phyloP scores from a whole-genome alignment of 129 eudicot genomes.

The Lactuca saligna region DNA sequence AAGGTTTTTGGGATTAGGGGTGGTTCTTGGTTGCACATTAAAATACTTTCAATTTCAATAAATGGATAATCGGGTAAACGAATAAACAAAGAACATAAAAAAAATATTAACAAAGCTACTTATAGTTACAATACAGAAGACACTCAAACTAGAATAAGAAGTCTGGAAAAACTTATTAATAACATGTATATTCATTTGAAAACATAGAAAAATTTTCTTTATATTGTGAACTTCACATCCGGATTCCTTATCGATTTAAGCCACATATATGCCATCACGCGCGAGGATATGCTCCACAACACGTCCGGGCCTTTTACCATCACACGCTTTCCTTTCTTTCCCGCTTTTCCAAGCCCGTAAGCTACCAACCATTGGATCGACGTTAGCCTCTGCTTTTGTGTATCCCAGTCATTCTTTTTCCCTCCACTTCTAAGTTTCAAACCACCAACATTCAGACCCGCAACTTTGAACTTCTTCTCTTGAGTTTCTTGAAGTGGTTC shows the following conservation, averaged over 20 bases:
- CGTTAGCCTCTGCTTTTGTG: conserved; percentile 82
- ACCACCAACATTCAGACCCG: conserved; percentile 69
- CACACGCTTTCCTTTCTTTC: conserved; percentile 56
- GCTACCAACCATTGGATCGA: conserved; percentile 93
- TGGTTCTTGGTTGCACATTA: too few relatives aligned
- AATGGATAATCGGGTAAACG: conserved; percentile 7
- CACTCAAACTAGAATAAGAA: conserved; percentile 11
- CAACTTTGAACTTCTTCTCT: conserved; percentile 65
- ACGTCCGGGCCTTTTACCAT: conserved; percentile 58
- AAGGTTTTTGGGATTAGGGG: too few relatives aligned
- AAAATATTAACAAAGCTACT: conserved; percentile 7
- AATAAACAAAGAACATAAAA: conserved; percentile 21
- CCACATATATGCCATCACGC: conserved; percentile 98
- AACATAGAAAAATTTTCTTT: background rate
- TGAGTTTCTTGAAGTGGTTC: conserved; percentile 51
- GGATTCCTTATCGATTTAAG: conserved; percentile 90
- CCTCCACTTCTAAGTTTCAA: conserved; percentile 56
- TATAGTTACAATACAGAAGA: conserved; percentile 16
- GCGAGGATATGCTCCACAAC: conserved; percentile 85
- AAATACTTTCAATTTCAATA: background rate
- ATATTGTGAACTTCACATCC: conserved; percentile 66
- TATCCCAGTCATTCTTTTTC: conserved; percentile 70
- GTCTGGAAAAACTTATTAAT: conserved; percentile 13
- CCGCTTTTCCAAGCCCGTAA: conserved; percentile 66
- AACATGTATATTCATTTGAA: conserved; percentile 12